Evolutionary conservation across 164 flowering plant genomes (phyloP).

Genomic region (Nymphaea thermarum): DNA sequence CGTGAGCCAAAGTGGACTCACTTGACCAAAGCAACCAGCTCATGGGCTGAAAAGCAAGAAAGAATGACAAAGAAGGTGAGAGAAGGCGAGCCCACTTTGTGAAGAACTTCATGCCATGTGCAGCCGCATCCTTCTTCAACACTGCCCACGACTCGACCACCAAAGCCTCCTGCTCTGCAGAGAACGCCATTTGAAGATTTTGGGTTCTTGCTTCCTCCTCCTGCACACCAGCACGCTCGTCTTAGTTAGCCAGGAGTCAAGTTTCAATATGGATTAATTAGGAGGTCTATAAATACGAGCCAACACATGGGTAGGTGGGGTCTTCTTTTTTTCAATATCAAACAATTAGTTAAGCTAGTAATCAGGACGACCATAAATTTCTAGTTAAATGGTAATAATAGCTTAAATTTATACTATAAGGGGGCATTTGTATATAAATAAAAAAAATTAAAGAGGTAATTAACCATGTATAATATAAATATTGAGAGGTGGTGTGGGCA

Average conservation of each 20-base stretch:
- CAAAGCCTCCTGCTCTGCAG: constrained; percentile 65
- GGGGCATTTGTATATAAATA: too few species aligned
- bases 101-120: constrained; percentile 50
- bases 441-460: too few species aligned
- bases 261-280: neutral
- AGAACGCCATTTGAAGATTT: constrained; percentile 15
- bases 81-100: constrained; percentile 22
- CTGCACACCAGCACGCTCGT: neutral
- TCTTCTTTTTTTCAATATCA: too few species aligned
- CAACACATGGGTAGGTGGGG: too few species aligned
- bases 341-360: too few species aligned
- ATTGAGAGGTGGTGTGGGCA: too few species aligned
- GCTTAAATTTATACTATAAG: too few species aligned
- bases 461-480: too few species aligned
- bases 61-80: neutral
- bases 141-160: constrained; percentile 59
- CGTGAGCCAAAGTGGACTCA: too few species aligned
- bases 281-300: neutral
- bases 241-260: neutral
- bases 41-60: neutral
- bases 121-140: constrained; percentile 60
- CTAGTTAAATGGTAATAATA: too few species aligned
- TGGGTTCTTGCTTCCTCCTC: neutral
- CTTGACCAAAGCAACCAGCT: too few species aligned
- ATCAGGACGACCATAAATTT: too few species aligned